Conservation (phyloP, 805 yeast species). For the Hanseniaspora pseudoguilliermondii region DNA sequence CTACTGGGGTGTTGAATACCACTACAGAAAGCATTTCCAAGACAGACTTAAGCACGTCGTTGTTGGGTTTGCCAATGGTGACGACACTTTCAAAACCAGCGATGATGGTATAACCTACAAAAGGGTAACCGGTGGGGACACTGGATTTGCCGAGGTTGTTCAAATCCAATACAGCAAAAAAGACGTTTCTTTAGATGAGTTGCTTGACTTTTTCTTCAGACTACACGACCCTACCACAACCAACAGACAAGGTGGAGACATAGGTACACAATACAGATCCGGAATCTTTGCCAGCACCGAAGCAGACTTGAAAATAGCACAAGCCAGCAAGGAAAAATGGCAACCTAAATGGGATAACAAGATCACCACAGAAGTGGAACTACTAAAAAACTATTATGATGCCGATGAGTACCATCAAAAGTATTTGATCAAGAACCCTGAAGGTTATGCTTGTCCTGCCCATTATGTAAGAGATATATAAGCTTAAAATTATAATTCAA, state of each 20-base stretch:
- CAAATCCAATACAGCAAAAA: constrained; percentile 74
- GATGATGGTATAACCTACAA: constrained; percentile 37
- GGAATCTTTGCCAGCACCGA: constrained; percentile 55
- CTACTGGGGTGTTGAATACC: constrained; percentile 83
- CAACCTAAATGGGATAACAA: constrained; percentile 59
- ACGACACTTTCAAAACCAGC: constrained; percentile 32
- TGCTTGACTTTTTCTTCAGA: constrained; percentile 73
- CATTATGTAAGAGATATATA: constrained; percentile 55
- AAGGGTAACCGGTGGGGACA: constrained; percentile 63
- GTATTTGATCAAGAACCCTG: constrained; percentile 67
- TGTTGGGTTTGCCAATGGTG: constrained; percentile 89
- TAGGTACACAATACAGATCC: constrained; percentile 82
- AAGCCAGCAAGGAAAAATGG: constrained; percentile 36
- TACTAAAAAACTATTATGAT: constrained; percentile 62
- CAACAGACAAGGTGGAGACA: constrained; percentile 76
- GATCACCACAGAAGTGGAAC: constrained; percentile 60
- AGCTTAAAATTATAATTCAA: neutral
- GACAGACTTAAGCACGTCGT: constrained; percentile 53
- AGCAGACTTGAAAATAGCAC: constrained; percentile 35
- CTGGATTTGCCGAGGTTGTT: constrained; percentile 67
- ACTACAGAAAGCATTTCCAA: constrained; percentile 58
- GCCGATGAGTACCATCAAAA: constrained; percentile 93
- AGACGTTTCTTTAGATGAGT: constrained; percentile 41
- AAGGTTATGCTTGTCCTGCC: constrained; percentile 82
- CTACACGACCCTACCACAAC: constrained; percentile 89